Conservation (phyloP, 306 rosid genomes). For the Quercus alba region DNA sequence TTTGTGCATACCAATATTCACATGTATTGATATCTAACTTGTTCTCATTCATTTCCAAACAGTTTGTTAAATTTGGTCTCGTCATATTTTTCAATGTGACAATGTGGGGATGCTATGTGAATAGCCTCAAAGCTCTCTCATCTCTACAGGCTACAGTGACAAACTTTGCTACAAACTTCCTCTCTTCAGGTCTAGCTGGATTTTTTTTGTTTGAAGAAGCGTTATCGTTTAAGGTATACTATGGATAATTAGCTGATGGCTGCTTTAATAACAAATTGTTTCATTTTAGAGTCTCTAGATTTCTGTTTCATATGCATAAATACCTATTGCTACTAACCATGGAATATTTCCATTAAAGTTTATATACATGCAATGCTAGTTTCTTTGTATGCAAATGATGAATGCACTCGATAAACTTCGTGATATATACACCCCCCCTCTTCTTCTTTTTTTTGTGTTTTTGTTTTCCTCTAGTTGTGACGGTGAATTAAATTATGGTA, state of each 20-base stretch:
- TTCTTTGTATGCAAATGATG: background rate
- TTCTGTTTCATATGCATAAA: background rate
- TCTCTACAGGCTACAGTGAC: slow-evolving; percentile 91
- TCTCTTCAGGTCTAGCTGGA: slow-evolving; percentile 82
- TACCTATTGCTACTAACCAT: background rate
- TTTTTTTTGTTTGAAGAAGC: slow-evolving; percentile 65
- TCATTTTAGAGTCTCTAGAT: background rate
- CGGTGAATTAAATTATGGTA: background rate
- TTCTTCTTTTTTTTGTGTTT: background rate
- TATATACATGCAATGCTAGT: background rate
- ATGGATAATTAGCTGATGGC: background rate
- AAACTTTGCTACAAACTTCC: slow-evolving; percentile 84
- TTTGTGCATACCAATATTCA: background rate
- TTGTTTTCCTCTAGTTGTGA: background rate
- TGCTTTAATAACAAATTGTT: background rate
- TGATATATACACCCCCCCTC: background rate
- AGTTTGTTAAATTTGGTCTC: slow-evolving; percentile 55
- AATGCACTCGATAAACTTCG: background rate
- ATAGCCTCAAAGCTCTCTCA: slow-evolving; percentile 79
- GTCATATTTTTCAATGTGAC: slow-evolving; percentile 62
- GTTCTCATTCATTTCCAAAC: slow-evolving; percentile 6
- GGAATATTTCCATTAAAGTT: background rate
- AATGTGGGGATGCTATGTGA: slow-evolving; percentile 89
- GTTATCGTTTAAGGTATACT: slow-evolving; percentile 60
- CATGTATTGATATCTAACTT: background rate